Base-by-base conservation (phyloP, 257 asterid species). In the Solanum chiquidenum region DNA sequence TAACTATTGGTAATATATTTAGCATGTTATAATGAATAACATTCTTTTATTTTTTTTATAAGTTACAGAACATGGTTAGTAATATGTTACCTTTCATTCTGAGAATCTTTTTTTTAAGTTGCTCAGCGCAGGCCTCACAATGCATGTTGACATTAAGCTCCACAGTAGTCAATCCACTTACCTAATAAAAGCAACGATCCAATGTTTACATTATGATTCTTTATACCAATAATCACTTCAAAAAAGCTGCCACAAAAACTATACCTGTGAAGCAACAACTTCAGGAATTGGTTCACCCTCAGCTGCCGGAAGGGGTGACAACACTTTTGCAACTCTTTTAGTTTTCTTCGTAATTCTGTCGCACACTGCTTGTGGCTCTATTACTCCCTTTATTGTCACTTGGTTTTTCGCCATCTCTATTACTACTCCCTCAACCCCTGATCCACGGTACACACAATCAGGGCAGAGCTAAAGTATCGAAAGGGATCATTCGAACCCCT, bases 131-230 rank as follows among this genome's bases (percentile, higher is more conserved):
- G 14, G 99, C 98, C 88, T 92, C 96, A 82, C 99, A 96, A 55
- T 96, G 99, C 98, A 96, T 94, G 91, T 95, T 95, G 21, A 95
- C 98, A 31, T 90, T 92, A 25, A 96, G 93, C 33, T 96, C 96
- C 58, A 94, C 93, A 0, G 95, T 96, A 62, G 90, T 88, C 73
- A 92, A 89, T 72, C 93, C 95, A 76, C 92, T 94, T 29, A 92
- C 97, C 99, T 96, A 89, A 58, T 18, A 82, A 49, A 52, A 12
- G 6, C 44, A 84, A 37, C 2, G 0, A 58, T n/a, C 72, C 72
- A 33, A 83, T 6, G 31, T 46, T 55, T 0, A 52, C 74, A 58
- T 33, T 83, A 38, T 60, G 11, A 35, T 16, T 10, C 33, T 34
- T 35, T 35, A 35, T 29, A 34, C 29, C 18, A 83, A 18, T 18